These are phyloP conservation scores for Talaromyces sp. DNA, from an alignment of 2,329 filamentous ascomycete species.

Conservation along the genomic window DNA sequence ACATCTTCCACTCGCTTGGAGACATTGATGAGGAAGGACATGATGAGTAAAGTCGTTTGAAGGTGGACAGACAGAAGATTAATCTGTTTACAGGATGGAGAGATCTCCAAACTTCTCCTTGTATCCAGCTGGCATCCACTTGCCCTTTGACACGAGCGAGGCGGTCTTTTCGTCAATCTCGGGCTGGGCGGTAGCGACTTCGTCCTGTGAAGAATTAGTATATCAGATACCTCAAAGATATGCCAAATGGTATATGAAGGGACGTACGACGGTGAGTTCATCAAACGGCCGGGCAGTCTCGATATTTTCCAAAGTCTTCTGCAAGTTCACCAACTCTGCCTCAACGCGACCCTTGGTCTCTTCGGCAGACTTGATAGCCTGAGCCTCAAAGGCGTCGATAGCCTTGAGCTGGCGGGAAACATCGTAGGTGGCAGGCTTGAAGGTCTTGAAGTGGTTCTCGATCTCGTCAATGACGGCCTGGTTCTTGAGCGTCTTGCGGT, in stretches of 20 bases:
- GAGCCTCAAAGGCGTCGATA: constrained; percentile 95
- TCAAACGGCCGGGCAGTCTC: constrained; percentile 94
- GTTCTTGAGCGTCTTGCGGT: constrained; percentile 94
- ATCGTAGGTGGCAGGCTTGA: constrained; percentile 93
- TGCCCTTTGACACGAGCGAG: constrained; percentile 93
- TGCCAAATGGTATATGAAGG: not conserved
- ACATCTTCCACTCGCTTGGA: constrained; percentile 9
- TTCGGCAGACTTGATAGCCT: constrained; percentile 95
- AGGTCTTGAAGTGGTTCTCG: constrained; percentile 87
- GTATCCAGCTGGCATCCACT: constrained; percentile 98
- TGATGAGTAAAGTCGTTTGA: not conserved
- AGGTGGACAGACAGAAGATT: not conserved
- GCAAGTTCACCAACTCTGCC: constrained; percentile 86
- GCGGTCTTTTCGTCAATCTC: constrained; percentile 97
- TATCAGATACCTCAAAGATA: not conserved
- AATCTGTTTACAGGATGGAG: constrained; percentile 70
- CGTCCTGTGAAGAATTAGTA: constrained; percentile 61
- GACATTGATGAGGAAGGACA: not conserved
- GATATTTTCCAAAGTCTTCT: constrained; percentile 95
- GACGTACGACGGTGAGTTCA: constrained; percentile 92
- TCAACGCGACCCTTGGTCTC: constrained; percentile 96
- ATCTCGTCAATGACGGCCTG: constrained; percentile 92
- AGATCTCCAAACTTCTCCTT: constrained; percentile 99
- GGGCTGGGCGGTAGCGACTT: constrained; percentile 87
- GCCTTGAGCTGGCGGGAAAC: constrained; percentile 91